These are phyloP conservation scores for Trichoderma sp. DNA, from an alignment of 2,329 filamentous ascomycete genomes.

Conservation along the genomic window DNA sequence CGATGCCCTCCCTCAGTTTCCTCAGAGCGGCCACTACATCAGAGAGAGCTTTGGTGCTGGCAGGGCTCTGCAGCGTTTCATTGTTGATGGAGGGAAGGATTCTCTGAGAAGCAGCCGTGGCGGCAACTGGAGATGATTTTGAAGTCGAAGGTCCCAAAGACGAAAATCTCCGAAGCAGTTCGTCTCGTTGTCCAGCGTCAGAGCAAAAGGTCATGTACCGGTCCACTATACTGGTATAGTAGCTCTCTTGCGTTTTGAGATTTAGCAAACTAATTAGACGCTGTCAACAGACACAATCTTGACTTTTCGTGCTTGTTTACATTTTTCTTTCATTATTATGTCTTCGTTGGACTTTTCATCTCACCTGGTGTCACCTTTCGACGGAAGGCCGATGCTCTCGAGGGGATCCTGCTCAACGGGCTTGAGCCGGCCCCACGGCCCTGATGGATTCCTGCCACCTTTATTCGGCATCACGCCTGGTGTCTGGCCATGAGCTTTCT, in stretches of 20 bases:
- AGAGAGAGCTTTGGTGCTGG: slow-evolving; percentile 66
- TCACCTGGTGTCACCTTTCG: slow-evolving; percentile 87
- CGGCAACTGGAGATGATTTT: background rate
- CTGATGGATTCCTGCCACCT: slow-evolving; percentile 47
- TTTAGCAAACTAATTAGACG: slow-evolving; percentile 64
- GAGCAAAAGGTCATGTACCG: slow-evolving; percentile 90
- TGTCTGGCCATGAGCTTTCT: background rate
- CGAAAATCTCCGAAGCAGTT: slow-evolving; percentile 75
- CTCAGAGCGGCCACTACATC: slow-evolving; percentile 81
- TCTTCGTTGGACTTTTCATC: slow-evolving; percentile 13
- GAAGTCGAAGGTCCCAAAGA: slow-evolving; percentile 51
- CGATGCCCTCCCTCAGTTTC: slow-evolving; percentile 88
- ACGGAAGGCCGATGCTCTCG: slow-evolving; percentile 81
- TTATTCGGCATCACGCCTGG: slow-evolving; percentile 36
- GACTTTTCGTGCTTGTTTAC: background rate
- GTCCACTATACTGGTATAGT: slow-evolving; percentile 85
- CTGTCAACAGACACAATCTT: background rate
- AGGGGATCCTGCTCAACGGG: slow-evolving; percentile 76
- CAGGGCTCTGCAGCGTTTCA: slow-evolving; percentile 33
- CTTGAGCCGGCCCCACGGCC: slow-evolving; percentile 72
- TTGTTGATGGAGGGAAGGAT: background rate
- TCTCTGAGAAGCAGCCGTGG: background rate
- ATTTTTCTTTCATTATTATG: background rate
- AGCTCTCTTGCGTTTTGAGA: slow-evolving; percentile 77
- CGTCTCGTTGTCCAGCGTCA: slow-evolving; percentile 68